Evolutionary conservation across 352 stramenopile genomes (phyloP).

Genomic region (Phytophthora citricola): DNA sequence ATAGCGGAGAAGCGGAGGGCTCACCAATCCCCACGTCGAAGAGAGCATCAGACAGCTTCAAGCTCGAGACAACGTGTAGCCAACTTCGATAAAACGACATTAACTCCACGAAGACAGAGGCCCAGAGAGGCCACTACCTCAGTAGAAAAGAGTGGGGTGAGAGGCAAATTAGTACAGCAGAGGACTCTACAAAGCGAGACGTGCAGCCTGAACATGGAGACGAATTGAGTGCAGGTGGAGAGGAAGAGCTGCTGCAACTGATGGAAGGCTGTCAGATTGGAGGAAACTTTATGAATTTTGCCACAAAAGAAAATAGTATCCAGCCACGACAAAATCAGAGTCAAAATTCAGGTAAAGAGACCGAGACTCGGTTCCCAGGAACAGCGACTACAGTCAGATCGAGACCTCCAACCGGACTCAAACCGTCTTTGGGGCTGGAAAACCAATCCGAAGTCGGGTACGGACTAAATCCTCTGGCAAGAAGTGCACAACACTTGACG

Average conservation of each 20-base stretch:
- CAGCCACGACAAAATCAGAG: conserved; percentile 4
- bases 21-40: conserved; percentile 17
- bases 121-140: neutral
- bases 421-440: neutral
- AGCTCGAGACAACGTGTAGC: conserved; percentile 20
- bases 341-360: conserved; percentile 13
- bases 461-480: neutral
- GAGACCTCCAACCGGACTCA: conserved; percentile 6
- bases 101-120: conserved; percentile 21
- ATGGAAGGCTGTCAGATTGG: conserved; percentile 23
- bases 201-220: conserved; percentile 22
- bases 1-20: conserved; percentile 14
- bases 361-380: conserved; percentile 7
- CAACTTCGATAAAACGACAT: conserved; percentile 8
- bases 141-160: neutral
- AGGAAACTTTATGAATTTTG: conserved; percentile 1
- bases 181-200: neutral
- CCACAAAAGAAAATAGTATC: neutral
- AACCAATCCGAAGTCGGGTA: conserved; percentile 25
- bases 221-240: neutral
- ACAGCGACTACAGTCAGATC: neutral
- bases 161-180: conserved; percentile 6
- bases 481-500: neutral
- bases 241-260: conserved; percentile 17
- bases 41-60: conserved; percentile 1